These are phyloP conservation scores for Gypsophila paniculata DNA, from an alignment of 179 eudicot species.

Conservation along the genomic window DNA sequence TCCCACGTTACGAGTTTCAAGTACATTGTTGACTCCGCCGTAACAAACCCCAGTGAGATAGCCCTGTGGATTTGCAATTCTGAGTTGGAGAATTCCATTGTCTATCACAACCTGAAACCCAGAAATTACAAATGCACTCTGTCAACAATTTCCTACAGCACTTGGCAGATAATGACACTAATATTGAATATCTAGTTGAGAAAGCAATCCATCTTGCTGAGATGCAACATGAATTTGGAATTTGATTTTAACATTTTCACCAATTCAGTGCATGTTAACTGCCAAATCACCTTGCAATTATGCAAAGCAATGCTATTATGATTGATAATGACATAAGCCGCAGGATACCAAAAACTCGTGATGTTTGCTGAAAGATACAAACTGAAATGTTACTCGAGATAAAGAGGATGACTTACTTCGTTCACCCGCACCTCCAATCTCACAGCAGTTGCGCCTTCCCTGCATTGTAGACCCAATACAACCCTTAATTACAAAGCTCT, in stretches of 20 bases:
- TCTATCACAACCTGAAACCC: conserved; percentile 64
- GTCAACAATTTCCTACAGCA: not conserved
- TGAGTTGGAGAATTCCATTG: conserved; percentile 74
- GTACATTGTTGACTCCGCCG: conserved; percentile 66
- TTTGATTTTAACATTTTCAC: not conserved
- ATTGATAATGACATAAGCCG: not conserved
- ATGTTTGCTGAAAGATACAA: not conserved
- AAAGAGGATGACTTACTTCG: conserved; percentile 15
- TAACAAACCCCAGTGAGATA: conserved; percentile 58
- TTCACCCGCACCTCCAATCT: conserved; percentile 21
- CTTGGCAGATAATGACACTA: not conserved
- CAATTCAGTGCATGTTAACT: not conserved
- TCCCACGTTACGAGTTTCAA: conserved; percentile 52
- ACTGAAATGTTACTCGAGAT: not conserved
- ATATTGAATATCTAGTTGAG: no score
- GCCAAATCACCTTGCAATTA: not conserved
- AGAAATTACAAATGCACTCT: not conserved
- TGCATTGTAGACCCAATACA: not conserved
- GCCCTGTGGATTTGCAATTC: conserved; percentile 73
- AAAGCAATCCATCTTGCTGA: no score
- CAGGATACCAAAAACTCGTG: not conserved
- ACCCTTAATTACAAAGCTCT: not conserved
- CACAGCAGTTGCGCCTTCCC: conserved; percentile 10
- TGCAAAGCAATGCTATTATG: not conserved
- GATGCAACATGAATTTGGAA: not conserved